Evolutionary conservation across 169 alveolate species (phyloP), one percentile per base, ranked within the genome.

Genomic region (Eimeria maxima): DNA sequence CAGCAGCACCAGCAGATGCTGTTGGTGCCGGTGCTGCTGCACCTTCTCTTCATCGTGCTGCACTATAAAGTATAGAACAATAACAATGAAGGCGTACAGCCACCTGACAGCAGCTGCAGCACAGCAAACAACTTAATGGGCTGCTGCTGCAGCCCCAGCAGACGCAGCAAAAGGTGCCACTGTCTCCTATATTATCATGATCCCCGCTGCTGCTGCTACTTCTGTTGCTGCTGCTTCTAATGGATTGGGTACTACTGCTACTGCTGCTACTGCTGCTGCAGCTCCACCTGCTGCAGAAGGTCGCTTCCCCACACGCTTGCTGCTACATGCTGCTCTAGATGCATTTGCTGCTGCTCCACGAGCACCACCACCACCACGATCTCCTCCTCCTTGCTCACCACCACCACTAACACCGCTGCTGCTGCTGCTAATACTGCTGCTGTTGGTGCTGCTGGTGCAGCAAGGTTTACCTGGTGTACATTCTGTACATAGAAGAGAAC

Each of bases 91-190:
- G 81, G 65, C 63, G 94, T 22, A 60, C 94, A 42, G 65, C 2
- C 83, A 87, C 81, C 65, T 63, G 69, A 65, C 94, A 60, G 94
- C 94, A 87, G 27, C 63, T 65, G 65, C 94, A 87, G 50, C 73
- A 83, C 63, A 87, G 83, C 60, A 87, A 50, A n/a, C 94, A 81
- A 63, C 63, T 87, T 57, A 57, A 22, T 27, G 69, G 94, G 83
- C 55, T 60, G 42, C 71, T 47, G 60, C 60, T 53, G 60, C 3
- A 53, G 60, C 60, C 3, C 60, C 60, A 53, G 60, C 60, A 53
- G 60, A 87, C 94, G 67, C 78, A 63, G 83, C 94, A 87, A 60
- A 60, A 38, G 11, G 76, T 13, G 57, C 74, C 74, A 76, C 92
- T 29, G 44, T 29, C 57, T 0, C 78, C 33, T 24, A 38, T 18